These are phyloP conservation scores for Rhododendron vialii DNA, from an alignment of 148 eudicot genomes.

Conservation along the genomic window DNA sequence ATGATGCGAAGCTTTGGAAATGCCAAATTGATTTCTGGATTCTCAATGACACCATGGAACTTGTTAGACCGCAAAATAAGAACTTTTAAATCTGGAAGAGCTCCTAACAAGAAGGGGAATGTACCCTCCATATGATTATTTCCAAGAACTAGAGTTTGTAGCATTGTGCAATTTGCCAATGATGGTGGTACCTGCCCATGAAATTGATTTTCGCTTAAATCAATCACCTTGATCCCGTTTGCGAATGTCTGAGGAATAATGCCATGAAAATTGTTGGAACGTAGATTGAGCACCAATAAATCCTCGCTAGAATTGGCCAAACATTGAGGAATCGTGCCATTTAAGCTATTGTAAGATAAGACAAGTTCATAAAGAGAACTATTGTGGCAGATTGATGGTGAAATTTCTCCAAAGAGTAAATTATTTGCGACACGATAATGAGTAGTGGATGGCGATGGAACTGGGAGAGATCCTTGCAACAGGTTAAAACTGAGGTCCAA, in stretches of 20 bases:
- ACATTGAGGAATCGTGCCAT: not conserved
- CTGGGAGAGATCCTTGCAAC: not conserved
- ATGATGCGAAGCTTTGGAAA: too few relatives aligned
- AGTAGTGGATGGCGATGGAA: not conserved
- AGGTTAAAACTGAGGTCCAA: not conserved
- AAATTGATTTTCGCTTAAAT: not conserved
- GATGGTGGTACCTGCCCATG: not conserved
- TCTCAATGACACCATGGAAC: too few relatives aligned
- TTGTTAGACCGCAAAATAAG: not conserved
- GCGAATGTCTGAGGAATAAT: not conserved
- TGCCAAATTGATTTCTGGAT: too few relatives aligned
- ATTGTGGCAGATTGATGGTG: not conserved
- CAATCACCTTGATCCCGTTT: not conserved
- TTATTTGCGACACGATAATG: rapidly evolving
- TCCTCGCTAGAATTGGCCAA: not conserved
- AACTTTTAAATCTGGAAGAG: constrained; percentile 20
- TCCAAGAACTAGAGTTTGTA: constrained; percentile 26
- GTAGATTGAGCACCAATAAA: not conserved
- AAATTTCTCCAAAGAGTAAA: not conserved
- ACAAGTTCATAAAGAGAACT: not conserved
- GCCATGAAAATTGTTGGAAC: not conserved
- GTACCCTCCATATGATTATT: constrained; percentile 23
- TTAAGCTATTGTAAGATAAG: not conserved
- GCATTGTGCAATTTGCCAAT: not conserved
- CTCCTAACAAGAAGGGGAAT: constrained; percentile 36